A percentile compares a stretch with the other conserved stretches of the same genome.
Conservation (phyloP, 805 yeast species). For the Maudiozyma saulgeensis region DNA sequence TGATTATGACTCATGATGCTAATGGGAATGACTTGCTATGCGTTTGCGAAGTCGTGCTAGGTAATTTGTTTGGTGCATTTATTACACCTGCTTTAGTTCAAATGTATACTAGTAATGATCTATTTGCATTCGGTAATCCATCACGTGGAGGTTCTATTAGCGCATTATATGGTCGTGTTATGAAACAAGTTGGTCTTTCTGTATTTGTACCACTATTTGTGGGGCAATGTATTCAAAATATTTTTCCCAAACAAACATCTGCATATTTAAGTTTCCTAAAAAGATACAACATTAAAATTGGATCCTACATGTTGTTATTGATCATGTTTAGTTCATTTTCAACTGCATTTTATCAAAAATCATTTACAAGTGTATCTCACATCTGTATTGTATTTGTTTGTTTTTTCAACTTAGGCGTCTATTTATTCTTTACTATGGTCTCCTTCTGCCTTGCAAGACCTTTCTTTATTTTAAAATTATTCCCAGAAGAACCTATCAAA, state of each 20-base stretch:
- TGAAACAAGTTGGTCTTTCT: constrained; percentile 79
- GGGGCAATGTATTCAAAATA: constrained; percentile 74
- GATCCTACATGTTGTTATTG: constrained; percentile 67
- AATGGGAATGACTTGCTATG: constrained; percentile 75
- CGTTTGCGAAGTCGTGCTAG: constrained; percentile 75
- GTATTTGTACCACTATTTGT: constrained; percentile 79
- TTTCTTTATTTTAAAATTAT: constrained; percentile 36
- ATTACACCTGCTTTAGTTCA: constrained; percentile 79
- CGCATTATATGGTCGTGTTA: constrained; percentile 58
- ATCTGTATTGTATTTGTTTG: constrained; percentile 66
- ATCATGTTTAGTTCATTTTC: constrained; percentile 75
- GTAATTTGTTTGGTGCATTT: constrained; percentile 78
- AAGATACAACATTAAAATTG: constrained; percentile 43
- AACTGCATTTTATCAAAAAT: constrained; percentile 76
- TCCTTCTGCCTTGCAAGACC: constrained; percentile 58
- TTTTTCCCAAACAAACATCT: constrained; percentile 43
- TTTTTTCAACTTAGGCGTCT: constrained; percentile 74
- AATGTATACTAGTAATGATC: constrained; percentile 44
- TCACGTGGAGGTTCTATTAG: constrained; percentile 43
- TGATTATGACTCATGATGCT: constrained; percentile 82
- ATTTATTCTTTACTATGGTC: constrained; percentile 62
- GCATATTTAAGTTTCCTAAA: constrained; percentile 16
- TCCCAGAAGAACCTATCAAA: constrained; percentile 40
- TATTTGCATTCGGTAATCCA: constrained; percentile 77
- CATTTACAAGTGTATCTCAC: constrained; percentile 62